A percentile compares a stretch with the other conserved stretches of the same genome.
Conservation (phyloP, 2,329 filamentous ascomycete species). For the Colletotrichum gloeosporioides region DNA sequence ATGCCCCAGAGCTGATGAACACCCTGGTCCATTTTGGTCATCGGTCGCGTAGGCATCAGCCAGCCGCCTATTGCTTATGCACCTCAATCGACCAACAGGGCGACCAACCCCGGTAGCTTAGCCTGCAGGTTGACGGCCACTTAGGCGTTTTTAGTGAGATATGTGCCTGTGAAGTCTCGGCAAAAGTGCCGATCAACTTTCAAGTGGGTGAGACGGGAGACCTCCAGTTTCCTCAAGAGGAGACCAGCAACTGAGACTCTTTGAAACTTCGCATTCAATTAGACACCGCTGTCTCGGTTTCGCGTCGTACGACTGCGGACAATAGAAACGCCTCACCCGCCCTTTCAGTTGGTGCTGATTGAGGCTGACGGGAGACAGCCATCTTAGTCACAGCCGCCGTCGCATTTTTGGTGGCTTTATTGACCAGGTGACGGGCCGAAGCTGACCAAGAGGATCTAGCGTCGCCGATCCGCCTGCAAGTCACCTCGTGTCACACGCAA, state of each 20-base stretch:
- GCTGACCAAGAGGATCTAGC: background rate
- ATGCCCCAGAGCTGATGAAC: background rate
- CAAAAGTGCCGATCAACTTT: background rate
- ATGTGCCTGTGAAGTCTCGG: background rate
- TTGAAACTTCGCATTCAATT: background rate
- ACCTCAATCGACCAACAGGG: background rate
- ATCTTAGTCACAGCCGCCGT: background rate
- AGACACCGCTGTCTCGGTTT: too few relatives aligned
- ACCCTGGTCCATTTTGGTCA: background rate
- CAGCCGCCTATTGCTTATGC: background rate
- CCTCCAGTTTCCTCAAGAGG: background rate
- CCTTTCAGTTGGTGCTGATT: background rate
- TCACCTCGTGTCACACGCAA: background rate
- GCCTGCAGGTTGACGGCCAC: background rate
- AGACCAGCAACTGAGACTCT: background rate
- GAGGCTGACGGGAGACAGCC: background rate
- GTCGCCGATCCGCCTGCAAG: slow-evolving; percentile 10
- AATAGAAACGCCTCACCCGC: background rate
- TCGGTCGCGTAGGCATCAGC: background rate
- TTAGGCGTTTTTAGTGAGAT: background rate
- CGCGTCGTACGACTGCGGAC: background rate
- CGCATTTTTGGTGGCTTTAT: background rate
- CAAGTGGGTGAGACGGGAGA: background rate
- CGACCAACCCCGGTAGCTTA: background rate
- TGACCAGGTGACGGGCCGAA: background rate